Conservation (phyloP, 2,329 filamentous ascomycete genomes). For the Epichloe coenophiala region DNA sequence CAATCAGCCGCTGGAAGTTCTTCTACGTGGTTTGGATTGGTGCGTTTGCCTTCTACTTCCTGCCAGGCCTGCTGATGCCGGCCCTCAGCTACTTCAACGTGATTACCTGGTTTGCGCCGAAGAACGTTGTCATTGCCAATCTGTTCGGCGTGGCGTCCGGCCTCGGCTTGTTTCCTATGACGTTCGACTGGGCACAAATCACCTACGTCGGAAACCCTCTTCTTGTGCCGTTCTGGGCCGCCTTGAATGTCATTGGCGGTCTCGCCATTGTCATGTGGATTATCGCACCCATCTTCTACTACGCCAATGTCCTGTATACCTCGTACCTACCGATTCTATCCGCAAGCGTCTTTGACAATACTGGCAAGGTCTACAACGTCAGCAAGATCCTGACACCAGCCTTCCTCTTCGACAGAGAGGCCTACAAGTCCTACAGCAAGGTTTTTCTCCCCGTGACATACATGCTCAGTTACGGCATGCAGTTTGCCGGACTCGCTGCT, state of each 20-base stretch:
- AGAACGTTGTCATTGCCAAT: constrained; percentile 76
- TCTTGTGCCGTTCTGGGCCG: constrained; percentile 75
- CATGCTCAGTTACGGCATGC: constrained; percentile 72
- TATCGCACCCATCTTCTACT: constrained; percentile 66
- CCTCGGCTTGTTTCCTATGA: constrained; percentile 69
- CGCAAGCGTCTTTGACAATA: constrained; percentile 75
- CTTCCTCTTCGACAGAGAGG: constrained; percentile 63
- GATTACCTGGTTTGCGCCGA: constrained; percentile 76
- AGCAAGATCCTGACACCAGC: constrained; percentile 64
- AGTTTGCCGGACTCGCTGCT: constrained; percentile 71
- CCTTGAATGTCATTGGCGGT: constrained; percentile 71
- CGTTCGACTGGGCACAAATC: constrained; percentile 86
- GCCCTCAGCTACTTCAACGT: constrained; percentile 83
- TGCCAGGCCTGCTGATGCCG: constrained; percentile 70
- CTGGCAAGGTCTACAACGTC: constrained; percentile 66
- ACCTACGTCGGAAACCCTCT: constrained; percentile 78
- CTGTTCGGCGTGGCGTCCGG: constrained; percentile 78
- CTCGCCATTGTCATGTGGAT: constrained; percentile 78
- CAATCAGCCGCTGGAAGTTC: constrained; percentile 69
- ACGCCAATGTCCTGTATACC: constrained; percentile 65
- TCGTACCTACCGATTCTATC: constrained; percentile 82
- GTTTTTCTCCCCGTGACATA: constrained; percentile 82
- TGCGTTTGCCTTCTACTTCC: constrained; percentile 71
- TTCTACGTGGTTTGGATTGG: constrained; percentile 61
- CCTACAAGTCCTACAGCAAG: constrained; percentile 69